Base-by-base conservation (phyloP, 805 yeast genomes). In the Candida succiphila region DNA sequence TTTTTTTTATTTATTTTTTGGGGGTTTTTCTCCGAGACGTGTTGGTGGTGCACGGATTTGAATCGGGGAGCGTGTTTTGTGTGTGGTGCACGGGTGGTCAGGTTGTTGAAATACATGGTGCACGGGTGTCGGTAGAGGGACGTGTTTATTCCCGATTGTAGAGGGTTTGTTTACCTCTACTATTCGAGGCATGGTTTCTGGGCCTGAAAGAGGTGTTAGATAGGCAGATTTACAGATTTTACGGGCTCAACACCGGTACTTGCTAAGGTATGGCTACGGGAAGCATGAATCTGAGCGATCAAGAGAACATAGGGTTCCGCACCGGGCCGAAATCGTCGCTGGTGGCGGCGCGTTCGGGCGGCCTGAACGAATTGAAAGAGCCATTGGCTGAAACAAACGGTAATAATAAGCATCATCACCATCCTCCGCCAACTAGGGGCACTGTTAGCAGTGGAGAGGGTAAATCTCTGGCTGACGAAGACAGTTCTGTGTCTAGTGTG, bases 351-450 rank as follows among this genome's bases (percentile, higher is more conserved):
- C 7, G 13, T n/a, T 14, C 16, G 17, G 28, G 15, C 18, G 12
- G 15, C 7, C 9, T 15, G 5, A 7, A 14, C 12, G 19, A 15
- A n/a, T 15, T 15, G 4, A 25, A 6, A n/a, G n/a, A 25, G 14
- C 5, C 7, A n/a, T n/a, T n/a, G n/a, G n/a, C n/a, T n/a, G 12
- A 26, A 22, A 35, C 44, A 13, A 38, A 37, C 20, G 46, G 44
- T 4, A 49, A 50, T 3, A 36, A 38, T 17, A 49, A 54, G 9
- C 49, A 43, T 16, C 54, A 48, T 23, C 46, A 51, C 27, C 10
- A 33, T 10, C 38, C 39, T 1, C 29, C 35, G 1, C 30, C 38
- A 9, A 22, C 32, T 13, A 18, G 12, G 21, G 18, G 20, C 24
- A 15, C 32, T 7, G 15, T 22, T 7, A 6, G n/a, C n/a, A n/a